phyloP scores from a whole-genome alignment of 257 asterid genomes.

The Mentha longifolia region DNA sequence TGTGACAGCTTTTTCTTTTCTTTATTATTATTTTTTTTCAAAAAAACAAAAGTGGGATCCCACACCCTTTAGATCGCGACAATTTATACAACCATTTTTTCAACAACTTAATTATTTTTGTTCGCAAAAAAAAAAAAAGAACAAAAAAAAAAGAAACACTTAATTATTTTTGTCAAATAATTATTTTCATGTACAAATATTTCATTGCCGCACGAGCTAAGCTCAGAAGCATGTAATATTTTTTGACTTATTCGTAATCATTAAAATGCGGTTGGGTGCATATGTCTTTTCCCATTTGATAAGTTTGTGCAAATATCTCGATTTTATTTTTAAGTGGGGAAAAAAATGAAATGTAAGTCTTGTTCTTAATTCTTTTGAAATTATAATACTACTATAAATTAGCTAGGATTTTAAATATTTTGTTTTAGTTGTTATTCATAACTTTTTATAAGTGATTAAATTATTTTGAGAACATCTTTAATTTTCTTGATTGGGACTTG shows the following conservation, averaged over 20 bases:
- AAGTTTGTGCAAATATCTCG: slow-evolving; percentile 5
- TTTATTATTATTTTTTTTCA: no score
- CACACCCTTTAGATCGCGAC: slow-evolving; percentile 23
- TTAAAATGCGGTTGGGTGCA: slow-evolving; percentile 11
- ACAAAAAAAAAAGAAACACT: no score
- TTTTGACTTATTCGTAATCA: slow-evolving; percentile 37
- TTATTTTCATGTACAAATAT: background rate
- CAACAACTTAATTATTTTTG: no score
- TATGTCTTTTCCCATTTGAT: slow-evolving; percentile 23
- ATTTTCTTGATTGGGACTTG: no score
- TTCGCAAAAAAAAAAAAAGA: no score
- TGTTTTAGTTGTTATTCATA: background rate
- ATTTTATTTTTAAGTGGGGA: background rate
- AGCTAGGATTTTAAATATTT: background rate
- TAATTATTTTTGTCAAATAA: background rate
- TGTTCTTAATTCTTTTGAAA: background rate
- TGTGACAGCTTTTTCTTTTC: slow-evolving; percentile 14
- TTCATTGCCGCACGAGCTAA: slow-evolving; percentile 20
- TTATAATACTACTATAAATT: background rate
- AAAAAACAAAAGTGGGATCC: background rate
- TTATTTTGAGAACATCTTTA: no score
- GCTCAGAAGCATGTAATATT: background rate
- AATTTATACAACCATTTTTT: slow-evolving; percentile 21
- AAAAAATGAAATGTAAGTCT: background rate
- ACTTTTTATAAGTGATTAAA: no score